phyloP scores from a whole-genome alignment of 805 yeast species.

The Spathaspora sp. region DNA sequence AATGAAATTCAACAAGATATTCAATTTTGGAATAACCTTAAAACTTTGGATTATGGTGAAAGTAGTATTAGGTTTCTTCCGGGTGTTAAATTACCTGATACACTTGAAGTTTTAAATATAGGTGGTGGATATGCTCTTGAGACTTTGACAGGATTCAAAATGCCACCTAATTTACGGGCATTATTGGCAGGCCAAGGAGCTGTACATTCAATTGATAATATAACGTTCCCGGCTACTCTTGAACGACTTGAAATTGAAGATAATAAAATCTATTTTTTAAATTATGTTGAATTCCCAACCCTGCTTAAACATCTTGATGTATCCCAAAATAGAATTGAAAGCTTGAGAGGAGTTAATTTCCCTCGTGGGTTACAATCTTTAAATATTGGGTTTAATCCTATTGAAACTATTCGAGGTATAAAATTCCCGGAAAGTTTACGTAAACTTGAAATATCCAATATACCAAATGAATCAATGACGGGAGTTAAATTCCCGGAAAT shows the following conservation, averaged over 20 bases:
- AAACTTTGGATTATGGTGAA: conserved; percentile 33
- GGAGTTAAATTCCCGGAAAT: conserved; percentile 44
- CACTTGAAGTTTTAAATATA: conserved; percentile 33
- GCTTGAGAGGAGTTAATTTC: conserved; percentile 32
- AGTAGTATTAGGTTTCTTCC: conserved; percentile 36
- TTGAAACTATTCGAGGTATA: conserved; percentile 39
- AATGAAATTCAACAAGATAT: conserved; percentile 36
- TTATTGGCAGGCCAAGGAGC: conserved; percentile 33
- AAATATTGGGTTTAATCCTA: conserved; percentile 35
- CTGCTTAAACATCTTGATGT: conserved; percentile 27
- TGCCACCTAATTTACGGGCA: conserved; percentile 28
- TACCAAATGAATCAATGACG: conserved; percentile 45
- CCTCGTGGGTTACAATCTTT: conserved; percentile 29
- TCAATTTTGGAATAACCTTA: conserved; percentile 29
- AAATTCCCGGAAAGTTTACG: conserved; percentile 36
- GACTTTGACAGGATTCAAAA: conserved; percentile 35
- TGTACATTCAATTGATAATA: conserved; percentile 31
- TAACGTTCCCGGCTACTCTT: conserved; percentile 30
- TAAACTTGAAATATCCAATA: conserved; percentile 36
- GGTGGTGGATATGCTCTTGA: conserved; percentile 39
- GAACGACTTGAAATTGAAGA: conserved; percentile 31
- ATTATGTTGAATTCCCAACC: conserved; percentile 36
- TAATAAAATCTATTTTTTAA: conserved; percentile 35
- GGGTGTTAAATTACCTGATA: conserved; percentile 36
- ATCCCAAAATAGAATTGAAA: conserved; percentile 38